These are phyloP conservation scores for Fusarium sp. DNA, from an alignment of 2,329 filamentous ascomycete genomes.

Conservation along the genomic window DNA sequence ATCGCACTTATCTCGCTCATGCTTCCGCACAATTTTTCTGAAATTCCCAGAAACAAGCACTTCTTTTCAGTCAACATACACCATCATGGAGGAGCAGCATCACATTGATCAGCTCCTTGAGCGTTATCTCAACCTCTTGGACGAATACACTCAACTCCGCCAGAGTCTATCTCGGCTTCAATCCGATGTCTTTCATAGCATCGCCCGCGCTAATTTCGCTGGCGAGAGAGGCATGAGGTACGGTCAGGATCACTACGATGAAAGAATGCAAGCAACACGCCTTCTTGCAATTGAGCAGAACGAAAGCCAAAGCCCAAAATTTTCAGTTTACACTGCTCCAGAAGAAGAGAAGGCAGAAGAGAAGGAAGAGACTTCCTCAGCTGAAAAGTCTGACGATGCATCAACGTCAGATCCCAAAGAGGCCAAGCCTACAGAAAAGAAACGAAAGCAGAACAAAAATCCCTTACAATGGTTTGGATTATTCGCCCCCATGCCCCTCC, in stretches of 20 bases:
- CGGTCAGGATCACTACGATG: conserved; percentile 78
- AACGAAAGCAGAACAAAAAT: conserved; percentile 39
- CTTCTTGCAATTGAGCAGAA: conserved; percentile 51
- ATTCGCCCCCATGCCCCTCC: conserved; percentile 64
- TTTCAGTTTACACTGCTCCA: conserved; percentile 26
- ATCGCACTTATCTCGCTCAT: background rate
- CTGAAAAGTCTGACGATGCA: background rate
- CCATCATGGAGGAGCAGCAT: conserved; percentile 48
- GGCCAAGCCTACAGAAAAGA: conserved; percentile 28
- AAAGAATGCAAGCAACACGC: conserved; percentile 74
- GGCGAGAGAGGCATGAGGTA: conserved; percentile 73
- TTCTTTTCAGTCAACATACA: background rate
- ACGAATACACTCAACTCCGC: conserved; percentile 74
- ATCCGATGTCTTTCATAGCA: conserved; percentile 65
- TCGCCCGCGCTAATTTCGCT: conserved; percentile 82
- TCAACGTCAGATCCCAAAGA: conserved; percentile 16
- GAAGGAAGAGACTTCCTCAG: background rate
- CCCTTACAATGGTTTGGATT: conserved; percentile 71
- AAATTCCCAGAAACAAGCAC: background rate
- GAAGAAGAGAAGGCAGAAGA: conserved; percentile 21
- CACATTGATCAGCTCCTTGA: conserved; percentile 73
- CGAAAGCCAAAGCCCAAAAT: conserved; percentile 31
- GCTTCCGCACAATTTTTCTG: background rate
- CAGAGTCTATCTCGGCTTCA: conserved; percentile 66
- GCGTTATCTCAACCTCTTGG: conserved; percentile 73